Evolutionary conservation across 1,139 yeast genomes (phyloP).

Genomic region (Neolecta irregularis): DNA sequence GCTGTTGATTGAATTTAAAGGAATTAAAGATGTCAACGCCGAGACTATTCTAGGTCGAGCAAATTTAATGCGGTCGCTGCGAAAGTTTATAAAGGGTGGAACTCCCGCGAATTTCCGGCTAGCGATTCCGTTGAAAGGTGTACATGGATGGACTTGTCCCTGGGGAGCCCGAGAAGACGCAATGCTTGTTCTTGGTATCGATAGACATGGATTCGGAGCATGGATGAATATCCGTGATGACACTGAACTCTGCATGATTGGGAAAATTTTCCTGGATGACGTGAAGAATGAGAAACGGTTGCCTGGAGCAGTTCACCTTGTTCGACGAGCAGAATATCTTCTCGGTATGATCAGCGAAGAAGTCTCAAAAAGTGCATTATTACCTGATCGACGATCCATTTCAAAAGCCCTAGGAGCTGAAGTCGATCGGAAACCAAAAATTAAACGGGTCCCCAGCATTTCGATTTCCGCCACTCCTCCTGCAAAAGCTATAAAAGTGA

Average conservation of each 20-base stretch:
- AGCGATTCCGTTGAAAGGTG: slow-evolving; percentile 54
- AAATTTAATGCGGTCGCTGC: slow-evolving; percentile 55
- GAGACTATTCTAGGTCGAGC: slow-evolving; percentile 75
- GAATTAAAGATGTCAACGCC: slow-evolving; percentile 81
- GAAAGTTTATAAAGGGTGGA: slow-evolving; percentile 41
- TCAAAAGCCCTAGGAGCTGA: slow-evolving; percentile 8
- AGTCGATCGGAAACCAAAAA: slow-evolving; percentile 10
- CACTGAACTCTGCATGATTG: slow-evolving; percentile 74
- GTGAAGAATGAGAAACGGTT: slow-evolving; percentile 35
- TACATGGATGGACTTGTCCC: slow-evolving; percentile 77
- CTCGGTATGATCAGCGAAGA: slow-evolving; percentile 50
- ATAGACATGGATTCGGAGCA: slow-evolving; percentile 88
- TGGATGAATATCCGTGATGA: slow-evolving; percentile 93
- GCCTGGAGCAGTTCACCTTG: slow-evolving; percentile 87
- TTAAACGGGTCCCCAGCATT: slow-evolving; percentile 1
- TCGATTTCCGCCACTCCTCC: slow-evolving; percentile 7
- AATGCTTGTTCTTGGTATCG: slow-evolving; percentile 70
- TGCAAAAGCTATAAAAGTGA: slow-evolving; percentile 7
- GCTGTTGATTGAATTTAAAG: slow-evolving; percentile 72
- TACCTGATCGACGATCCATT: slow-evolving; percentile 14
- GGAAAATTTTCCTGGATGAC: slow-evolving; percentile 53
- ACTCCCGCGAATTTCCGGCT: slow-evolving; percentile 46
- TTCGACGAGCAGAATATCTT: slow-evolving; percentile 84
- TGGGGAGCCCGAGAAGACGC: slow-evolving; percentile 81
- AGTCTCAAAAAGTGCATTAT: slow-evolving; percentile 21